Evolutionary conservation across 441 rosid genomes (phyloP), one percentile per base, ranked within the genome.

Genomic region (Manihot esculenta): DNA sequence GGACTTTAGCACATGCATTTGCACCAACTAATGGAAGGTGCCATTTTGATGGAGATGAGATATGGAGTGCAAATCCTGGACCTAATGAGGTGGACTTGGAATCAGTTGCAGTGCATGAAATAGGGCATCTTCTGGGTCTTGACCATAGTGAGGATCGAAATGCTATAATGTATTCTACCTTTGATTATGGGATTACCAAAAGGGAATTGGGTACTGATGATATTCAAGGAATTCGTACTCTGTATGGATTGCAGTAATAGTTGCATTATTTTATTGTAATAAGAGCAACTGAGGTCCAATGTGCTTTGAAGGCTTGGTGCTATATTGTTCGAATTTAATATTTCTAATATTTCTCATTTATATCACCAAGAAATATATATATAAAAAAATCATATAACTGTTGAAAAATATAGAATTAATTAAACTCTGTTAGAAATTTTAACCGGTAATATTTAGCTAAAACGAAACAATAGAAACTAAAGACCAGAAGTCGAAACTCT

Each of bases 31-130:
- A 4, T 11, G 84, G 86, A 3, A 17, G 12, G 13, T 23, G 69
- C 6, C 82, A 80, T 33, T 80, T 67, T 17, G 82, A 83, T 45
- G 77, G 62, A 0, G 82, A 74, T 0, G 80, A 80, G 42, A 44
- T 2, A 4, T 73, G 73, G 80, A 30, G 59, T n/a, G 38, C 70
- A 0, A 9, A 33, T n/a, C 64, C 76, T 7, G 59, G 21, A n/a
- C 41, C 33, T 2, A 33, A 62, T 10, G 45, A 78, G 9, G 26
- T 64, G 13, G 81, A 78, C 54, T 26, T 74, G 45, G 75, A 70
- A 33, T 65, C 78, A 12, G 73, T 78, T n/a, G 72, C 75, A 0
- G 50, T 71, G 12, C 78, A 75, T 57, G 81, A 78, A 71, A 74
- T 78, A 10, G 73, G 78, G 0, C 78, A 71, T 56, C 66, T 71